Evolutionary conservation across 331 rosid genomes (phyloP), one percentile per base, ranked within the genome.

Genomic region (Malus hybrid): DNA sequence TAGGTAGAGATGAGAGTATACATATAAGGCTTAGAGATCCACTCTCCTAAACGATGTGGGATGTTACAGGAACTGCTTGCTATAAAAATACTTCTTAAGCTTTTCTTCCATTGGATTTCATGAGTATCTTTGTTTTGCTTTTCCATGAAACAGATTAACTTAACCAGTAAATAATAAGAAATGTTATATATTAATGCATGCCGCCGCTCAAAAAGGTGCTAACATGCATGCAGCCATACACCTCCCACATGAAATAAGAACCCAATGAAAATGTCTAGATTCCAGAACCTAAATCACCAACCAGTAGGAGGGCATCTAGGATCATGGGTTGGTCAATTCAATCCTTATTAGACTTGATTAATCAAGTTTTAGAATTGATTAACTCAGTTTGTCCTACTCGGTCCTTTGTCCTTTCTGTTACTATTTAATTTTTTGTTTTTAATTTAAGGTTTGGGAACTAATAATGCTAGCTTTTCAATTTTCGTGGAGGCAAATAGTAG

Each of bases 41-140:
- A 24, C 24, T 24, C 24, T 24, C 24, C 24, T 24, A 1, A 24
- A 24, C 24, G 24, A 24, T 24, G 24, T 24, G 24, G 24, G 24
- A 24, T 24, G 24, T 24, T 24, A 24, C 24, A 24, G 1, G 24
- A 88, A 68, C 90, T 78, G 33, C 57, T 50, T 13, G 50, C 56
- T 68, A 74, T 65, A 26, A 32, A 75, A 76, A 62, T 52, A 29
- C 73, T 77, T 53, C 74, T 62, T 63, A 34, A 26, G 46, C 77
- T 75, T 60, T 77, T 72, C 63, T 53, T 76, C 33, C 70, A 6
- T 72, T 28, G 48, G 80, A 65, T 80, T 82, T 18, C 33, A 57
- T 56, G 56, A 58, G 55, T 55, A 79, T 75, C 28, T 53, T 78
- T 26, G 73, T 63, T 32, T 78, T 63, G 50, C 61, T 53, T 34